Percentiles rank a stretch among this genome's conserved stretches.
These are phyloP conservation scores for Echites panduratus DNA, from an alignment of 257 asterid genomes.

Conservation along the genomic window DNA sequence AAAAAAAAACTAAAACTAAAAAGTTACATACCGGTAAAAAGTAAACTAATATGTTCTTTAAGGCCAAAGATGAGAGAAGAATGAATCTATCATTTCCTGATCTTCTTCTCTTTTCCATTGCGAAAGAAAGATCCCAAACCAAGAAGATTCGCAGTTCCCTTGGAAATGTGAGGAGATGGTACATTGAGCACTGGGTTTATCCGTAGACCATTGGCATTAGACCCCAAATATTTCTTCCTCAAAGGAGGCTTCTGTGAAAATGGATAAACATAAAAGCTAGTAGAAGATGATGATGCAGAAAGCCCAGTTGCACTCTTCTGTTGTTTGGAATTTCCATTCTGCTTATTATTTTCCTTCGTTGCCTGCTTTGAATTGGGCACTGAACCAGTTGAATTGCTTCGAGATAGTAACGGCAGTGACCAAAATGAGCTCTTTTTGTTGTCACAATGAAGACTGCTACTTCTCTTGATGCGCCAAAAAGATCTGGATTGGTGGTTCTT, in stretches of 20 bases:
- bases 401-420: constrained; percentile 34
- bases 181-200: constrained; percentile 38
- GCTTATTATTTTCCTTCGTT: constrained; percentile 25
- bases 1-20: not conserved
- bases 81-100: constrained; percentile 23
- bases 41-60: not conserved
- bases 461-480: constrained; percentile 39
- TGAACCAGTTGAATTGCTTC: constrained; percentile 50
- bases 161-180: constrained; percentile 34
- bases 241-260: constrained; percentile 40
- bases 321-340: constrained; percentile 15
- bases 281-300: constrained; percentile 11
- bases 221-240: constrained; percentile 35
- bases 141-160: constrained; percentile 37
- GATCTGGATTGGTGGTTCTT: constrained; percentile 29
- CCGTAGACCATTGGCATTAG: constrained; percentile 28
- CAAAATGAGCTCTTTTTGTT: constrained; percentile 40
- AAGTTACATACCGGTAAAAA: not conserved
- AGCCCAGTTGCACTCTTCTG: constrained; percentile 15
- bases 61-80: not conserved
- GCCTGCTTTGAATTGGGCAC: constrained; percentile 21
- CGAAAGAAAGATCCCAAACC: constrained; percentile 45
- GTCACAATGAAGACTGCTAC: constrained; percentile 40
- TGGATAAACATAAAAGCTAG: constrained; percentile 21
- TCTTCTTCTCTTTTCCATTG: constrained; percentile 35